Base-by-base conservation (phyloP, 192 early-diverging fungal species). In the Neocallimastix lanati region DNA sequence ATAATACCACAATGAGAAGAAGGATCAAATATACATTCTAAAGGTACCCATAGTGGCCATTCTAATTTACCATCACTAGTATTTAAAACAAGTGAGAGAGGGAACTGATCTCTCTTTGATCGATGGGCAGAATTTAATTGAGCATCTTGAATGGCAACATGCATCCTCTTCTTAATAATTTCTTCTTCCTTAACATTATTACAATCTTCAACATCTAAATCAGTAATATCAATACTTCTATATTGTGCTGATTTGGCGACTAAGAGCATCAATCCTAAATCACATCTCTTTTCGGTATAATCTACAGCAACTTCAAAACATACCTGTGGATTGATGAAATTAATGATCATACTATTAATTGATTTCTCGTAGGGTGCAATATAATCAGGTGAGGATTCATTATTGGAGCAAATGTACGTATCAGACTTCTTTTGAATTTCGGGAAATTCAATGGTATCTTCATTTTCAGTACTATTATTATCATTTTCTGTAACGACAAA, bases 321-420 rank as follows among this genome's bases (percentile, higher is more conserved):
- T 50, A 94, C 87, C 82, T 94, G 92, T 5, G 92, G 91, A 81
- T 94, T 92, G 3, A 94, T 83, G 38, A 92, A 81, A 78, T 90
- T 84, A 29, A 93, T 82, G 13, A 92, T 79, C 79, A 87, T 85
- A 50, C 87, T 87, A 38, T 89, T 88, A 76, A 87, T 85, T 67
- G 83, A 78, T 78, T 91, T 88, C 25, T 86, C 84, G 13, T 81
- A 80, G 13, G 90, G 86, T 16, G 40, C 16, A 76, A 92, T 86
- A 37, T 88, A 88, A 67, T 88, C 85, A 21, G 81, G 83, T 28
- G 87, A 84, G 25, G 84, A 78, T 2, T 88, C 84, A 29, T 88
- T 84, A n/a, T 84, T 79, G 28, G 84, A 86, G 1, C 84, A 76
- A 6, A 80, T 81, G 76, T 88, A 88, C 0, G 84, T 58, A 76